A percentile compares a stretch with the other conserved stretches of the same genome.
phyloP scores from a whole-genome alignment of 2,329 filamentous ascomycete genomes.

The Aspergillus intermedius region DNA sequence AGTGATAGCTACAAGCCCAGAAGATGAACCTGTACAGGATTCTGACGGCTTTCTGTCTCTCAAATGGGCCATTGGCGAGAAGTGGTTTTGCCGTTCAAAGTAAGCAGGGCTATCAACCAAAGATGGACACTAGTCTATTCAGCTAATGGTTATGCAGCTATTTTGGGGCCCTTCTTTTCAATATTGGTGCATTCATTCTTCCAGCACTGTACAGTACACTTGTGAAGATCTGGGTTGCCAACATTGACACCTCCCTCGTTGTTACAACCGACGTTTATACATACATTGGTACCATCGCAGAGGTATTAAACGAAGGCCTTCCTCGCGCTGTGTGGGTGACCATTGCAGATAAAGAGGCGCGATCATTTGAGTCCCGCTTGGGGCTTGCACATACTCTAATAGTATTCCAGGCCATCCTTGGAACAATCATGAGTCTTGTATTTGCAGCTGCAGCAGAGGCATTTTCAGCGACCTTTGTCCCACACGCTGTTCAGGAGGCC shows the following conservation, averaged over 20 bases:
- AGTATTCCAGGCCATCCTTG: conserved; percentile 49
- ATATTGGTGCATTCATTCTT: background rate
- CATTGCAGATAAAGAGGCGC: conserved; percentile 58
- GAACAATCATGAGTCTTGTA: conserved; percentile 53
- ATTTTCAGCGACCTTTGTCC: conserved; percentile 59
- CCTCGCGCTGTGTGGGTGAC: conserved; percentile 62
- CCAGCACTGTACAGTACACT: background rate
- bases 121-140: background rate
- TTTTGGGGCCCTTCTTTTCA: background rate
- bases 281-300: conserved; percentile 60
- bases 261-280: conserved; percentile 62
- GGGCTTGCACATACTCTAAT: conserved; percentile 56
- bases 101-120: background rate
- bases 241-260: conserved; percentile 57
- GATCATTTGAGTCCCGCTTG: conserved; percentile 47
- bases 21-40: background rate
- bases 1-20: background rate
- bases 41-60: background rate
- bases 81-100: background rate
- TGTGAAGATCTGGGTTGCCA: conserved; percentile 56
- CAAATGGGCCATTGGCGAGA: background rate
- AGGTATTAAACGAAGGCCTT: conserved; percentile 67
- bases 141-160: background rate
- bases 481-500: conserved; percentile 48
- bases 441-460: conserved; percentile 50